phyloP scores from a whole-genome alignment of 495 filamentous ascomycete genomes.

The Cercophora samala region DNA sequence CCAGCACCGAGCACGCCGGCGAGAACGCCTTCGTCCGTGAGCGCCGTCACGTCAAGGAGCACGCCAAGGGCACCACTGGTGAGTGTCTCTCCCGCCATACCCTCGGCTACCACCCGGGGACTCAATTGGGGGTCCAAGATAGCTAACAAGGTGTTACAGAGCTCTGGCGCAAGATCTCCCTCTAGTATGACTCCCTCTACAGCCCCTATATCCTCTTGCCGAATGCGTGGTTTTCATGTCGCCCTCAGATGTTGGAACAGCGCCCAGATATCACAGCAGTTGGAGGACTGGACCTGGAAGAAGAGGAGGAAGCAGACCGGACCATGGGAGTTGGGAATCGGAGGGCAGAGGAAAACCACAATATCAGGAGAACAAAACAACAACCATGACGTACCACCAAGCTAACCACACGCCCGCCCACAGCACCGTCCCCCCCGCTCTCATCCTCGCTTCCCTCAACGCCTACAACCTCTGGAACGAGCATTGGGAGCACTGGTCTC shows the following conservation, averaged over 20 bases:
- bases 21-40: conserved; percentile 90
- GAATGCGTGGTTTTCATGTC: conserved; percentile 33
- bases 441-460: conserved; percentile 69
- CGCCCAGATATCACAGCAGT: not conserved
- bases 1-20: conserved; percentile 54
- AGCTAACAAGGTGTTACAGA: conserved; percentile 50
- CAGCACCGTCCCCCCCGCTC: conserved; percentile 65
- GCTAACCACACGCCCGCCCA: not conserved
- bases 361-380: conserved; percentile 5
- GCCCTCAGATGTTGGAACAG: not conserved
- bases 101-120: not conserved
- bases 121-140: conserved; percentile 1
- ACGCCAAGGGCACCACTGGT: conserved; percentile 79
- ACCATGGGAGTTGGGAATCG: not conserved
- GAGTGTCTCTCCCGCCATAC: conserved; percentile 28
- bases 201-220: not conserved
- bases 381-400: conserved; percentile 16
- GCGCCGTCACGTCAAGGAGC: conserved; percentile 76
- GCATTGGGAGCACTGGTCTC: conserved; percentile 93
- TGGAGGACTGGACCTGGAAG: conserved; percentile 1
- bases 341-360: not conserved
- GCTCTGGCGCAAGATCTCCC: conserved; percentile 88
- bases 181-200: conserved; percentile 63
- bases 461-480: conserved; percentile 86
- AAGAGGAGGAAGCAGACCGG: not conserved